Base-by-base conservation (phyloP, 2,329 filamentous ascomycete species). In the Penicillium sp. region DNA sequence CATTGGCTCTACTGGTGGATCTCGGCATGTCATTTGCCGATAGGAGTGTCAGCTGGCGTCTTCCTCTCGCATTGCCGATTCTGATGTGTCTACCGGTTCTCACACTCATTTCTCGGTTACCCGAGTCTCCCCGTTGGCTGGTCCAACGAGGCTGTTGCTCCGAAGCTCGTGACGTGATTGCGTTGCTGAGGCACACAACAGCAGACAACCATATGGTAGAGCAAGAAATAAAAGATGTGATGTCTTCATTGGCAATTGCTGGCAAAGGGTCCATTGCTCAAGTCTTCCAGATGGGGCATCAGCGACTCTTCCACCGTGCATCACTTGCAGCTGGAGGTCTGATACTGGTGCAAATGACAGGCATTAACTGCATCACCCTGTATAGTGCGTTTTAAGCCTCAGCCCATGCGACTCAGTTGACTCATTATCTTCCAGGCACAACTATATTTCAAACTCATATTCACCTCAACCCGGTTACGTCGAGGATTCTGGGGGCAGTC, bases 91-190 rank as follows among this genome's bases (percentile, higher is more conserved):
- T 56, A 2, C 27, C 43, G 10, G 40, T 60, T 29, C 44, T 60
- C 2, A 27, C 34, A 4, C 54, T 50, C 11, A 49, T 52, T 31
- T 52, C 36, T 5, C 21, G 54, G 4, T n/a, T 62, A 21, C 59
- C 59, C 3, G 59, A 62, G 24, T 62, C 59, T 6, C 59, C 59
- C 2, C 59, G 59, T 22, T 62, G 58, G 55, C 16, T 62, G 43
- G 38, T 62, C 24, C 47, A 38, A 1, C 45, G 52, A 9, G 51
- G 51, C 21, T 53, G 27, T 10, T 22, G 36, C 7, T 18, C 34
- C 6, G 55, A 55, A 18, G 59, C 59, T 6, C 53, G 48, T 5
- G 43, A 56, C 11, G 44, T 58, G 16, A 48, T 62, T 5, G 47
- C 59, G 5, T 38, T 44, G 0, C 9, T 61, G 4, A 54, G 49